These are phyloP conservation scores for Daldinia vernicosa DNA, from an alignment of 495 filamentous ascomycete genomes.

Conservation along the genomic window DNA sequence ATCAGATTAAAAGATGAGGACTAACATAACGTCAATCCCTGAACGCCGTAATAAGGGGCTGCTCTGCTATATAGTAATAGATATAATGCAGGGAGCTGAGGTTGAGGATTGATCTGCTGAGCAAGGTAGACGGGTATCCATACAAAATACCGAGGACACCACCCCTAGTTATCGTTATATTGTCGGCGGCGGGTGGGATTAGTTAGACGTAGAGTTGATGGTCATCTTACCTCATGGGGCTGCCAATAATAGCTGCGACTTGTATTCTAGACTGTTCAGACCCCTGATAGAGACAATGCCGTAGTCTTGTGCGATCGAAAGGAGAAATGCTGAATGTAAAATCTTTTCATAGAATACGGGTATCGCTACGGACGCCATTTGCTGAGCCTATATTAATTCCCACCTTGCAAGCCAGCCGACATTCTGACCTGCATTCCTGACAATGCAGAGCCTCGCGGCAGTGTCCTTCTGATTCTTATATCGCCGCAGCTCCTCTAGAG, in stretches of 20 bases:
- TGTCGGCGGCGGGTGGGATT: constrained; percentile 4
- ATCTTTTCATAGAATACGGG: not conserved
- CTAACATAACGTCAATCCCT: not conserved
- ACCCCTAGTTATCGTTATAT: not conserved
- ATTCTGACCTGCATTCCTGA: constrained; percentile 78
- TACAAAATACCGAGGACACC: constrained; percentile 2
- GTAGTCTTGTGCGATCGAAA: not conserved
- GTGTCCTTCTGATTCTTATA: constrained; percentile 48
- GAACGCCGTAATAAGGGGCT: not conserved
- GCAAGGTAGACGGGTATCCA: constrained; percentile 16
- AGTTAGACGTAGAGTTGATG: not conserved
- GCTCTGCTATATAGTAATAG: not conserved
- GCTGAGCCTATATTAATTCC: constrained; percentile 67
- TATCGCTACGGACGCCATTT: constrained; percentile 6
- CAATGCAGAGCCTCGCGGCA: constrained; percentile 71
- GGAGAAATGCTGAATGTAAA: not conserved
- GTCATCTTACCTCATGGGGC: not conserved
- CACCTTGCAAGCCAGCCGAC: constrained; percentile 82
- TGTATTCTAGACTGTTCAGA: not conserved
- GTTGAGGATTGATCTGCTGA: constrained; percentile 23
- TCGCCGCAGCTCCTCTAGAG: constrained; percentile 50
- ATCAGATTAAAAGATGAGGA: not conserved
- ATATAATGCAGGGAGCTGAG: constrained; percentile 7
- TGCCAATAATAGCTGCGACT: not conserved
- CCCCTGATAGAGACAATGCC: not conserved